A percentile compares a stretch with the other conserved stretches of the same genome.
Conservation (phyloP, 805 yeast genomes). For the Suhomyces xylopsoci region DNA sequence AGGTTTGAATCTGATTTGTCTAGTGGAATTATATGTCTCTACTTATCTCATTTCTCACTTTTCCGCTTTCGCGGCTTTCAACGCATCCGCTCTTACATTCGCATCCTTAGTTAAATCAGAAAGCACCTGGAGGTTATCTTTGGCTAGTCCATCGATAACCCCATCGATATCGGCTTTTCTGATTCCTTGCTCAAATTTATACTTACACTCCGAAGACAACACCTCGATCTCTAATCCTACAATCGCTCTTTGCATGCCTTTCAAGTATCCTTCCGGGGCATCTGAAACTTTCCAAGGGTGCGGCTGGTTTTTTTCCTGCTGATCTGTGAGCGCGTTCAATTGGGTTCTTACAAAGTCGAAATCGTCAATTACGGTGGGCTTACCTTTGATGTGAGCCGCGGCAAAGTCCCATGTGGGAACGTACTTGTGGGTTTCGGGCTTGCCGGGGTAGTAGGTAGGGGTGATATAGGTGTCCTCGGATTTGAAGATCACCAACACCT, state of each 20-base stretch:
- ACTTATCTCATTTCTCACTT: too few relatives aligned
- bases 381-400: conserved; percentile 55
- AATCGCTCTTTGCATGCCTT: conserved; percentile 45
- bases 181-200: conserved; percentile 56
- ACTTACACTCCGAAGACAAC: conserved; percentile 46
- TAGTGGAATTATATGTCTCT: too few relatives aligned
- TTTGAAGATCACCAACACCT: conserved; percentile 52
- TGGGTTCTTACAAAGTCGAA: conserved; percentile 45
- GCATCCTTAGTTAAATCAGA: conserved; percentile 20
- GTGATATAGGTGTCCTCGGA: conserved; percentile 51
- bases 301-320: conserved; percentile 43
- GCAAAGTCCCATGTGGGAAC: conserved; percentile 75
- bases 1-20: too few relatives aligned
- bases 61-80: not conserved
- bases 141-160: conserved; percentile 44
- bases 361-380: conserved; percentile 43
- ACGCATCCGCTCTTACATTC: conserved; percentile 9
- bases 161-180: conserved; percentile 47
- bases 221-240: conserved; percentile 57
- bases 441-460: conserved; percentile 58
- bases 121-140: conserved; percentile 31
- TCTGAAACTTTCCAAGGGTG: conserved; percentile 55
- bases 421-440: conserved; percentile 53
- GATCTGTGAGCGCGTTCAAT: conserved; percentile 42
- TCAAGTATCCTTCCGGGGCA: conserved; percentile 50